Conservation (phyloP, 2,329 filamentous ascomycete species). For the Fragosphaeria purpurea region DNA sequence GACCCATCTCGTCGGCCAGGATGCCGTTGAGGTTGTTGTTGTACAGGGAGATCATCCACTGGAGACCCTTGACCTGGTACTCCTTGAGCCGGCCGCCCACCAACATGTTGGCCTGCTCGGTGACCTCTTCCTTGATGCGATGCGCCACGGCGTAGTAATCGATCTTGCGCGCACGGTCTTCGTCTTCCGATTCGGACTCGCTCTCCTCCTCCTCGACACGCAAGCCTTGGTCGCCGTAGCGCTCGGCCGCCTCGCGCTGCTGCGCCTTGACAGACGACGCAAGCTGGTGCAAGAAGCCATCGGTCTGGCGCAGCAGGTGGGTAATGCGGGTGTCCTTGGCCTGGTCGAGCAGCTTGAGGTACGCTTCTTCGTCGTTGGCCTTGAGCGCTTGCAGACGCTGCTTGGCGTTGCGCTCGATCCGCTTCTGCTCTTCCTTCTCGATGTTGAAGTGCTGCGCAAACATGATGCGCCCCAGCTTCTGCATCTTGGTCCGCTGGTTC, state of each 20-base stretch:
- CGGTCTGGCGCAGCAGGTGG: conserved; percentile 90
- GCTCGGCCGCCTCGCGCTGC: conserved; percentile 71
- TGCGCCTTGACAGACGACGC: conserved; percentile 90
- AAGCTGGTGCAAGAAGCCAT: conserved; percentile 93
- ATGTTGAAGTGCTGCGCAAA: conserved; percentile 85
- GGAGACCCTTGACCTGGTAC: conserved; percentile 95
- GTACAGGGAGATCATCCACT: conserved; percentile 99
- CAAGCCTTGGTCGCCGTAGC: conserved; percentile 57
- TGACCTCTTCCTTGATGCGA: conserved; percentile 87
- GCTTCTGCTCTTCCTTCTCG: conserved; percentile 98
- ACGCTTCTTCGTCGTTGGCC: conserved; percentile 98
- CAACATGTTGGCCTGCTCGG: conserved; percentile 69
- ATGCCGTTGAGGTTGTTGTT: conserved; percentile 99
- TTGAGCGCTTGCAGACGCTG: conserved; percentile 98
- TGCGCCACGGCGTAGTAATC: conserved; percentile 99
- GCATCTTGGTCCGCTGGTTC: conserved; percentile 61
- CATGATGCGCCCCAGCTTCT: conserved; percentile 87
- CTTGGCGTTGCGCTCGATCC: conserved; percentile 93
- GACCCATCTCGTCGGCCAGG: conserved; percentile 97
- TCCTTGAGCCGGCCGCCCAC: conserved; percentile 92
- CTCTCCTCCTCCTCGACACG: conserved; percentile 54
- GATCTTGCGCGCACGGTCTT: conserved; percentile 67
- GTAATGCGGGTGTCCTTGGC: conserved; percentile 99
- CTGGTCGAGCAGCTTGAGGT: conserved; percentile 93
- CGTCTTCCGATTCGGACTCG: conserved; percentile 58